These are phyloP conservation scores for Lachancea meyersii DNA, from an alignment of 805 yeast genomes.

Conservation along the genomic window DNA sequence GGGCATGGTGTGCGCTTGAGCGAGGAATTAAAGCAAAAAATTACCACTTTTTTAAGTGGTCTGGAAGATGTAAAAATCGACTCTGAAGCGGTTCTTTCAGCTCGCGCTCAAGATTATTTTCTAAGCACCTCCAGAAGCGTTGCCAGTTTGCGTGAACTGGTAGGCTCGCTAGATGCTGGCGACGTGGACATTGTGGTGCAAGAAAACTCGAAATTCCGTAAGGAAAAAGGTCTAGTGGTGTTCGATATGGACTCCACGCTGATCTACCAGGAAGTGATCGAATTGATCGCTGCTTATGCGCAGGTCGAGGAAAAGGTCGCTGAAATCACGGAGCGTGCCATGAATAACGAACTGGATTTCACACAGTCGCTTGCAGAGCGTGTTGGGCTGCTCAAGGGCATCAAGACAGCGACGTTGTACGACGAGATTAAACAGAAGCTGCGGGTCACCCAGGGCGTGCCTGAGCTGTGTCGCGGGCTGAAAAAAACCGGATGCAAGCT, in stretches of 20 bases:
- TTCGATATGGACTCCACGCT: slow-evolving; percentile 98
- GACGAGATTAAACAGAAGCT: slow-evolving; percentile 67
- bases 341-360: slow-evolving; percentile 96
- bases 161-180: neutral
- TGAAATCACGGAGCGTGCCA: slow-evolving; percentile 84
- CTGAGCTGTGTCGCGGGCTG: slow-evolving; percentile 58
- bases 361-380: slow-evolving; percentile 70
- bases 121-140: neutral
- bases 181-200: slow-evolving; percentile 25
- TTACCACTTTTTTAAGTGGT: neutral
- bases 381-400: slow-evolving; percentile 76
- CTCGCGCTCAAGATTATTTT: slow-evolving; percentile 16
- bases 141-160: neutral
- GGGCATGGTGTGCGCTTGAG: slow-evolving; percentile 12
- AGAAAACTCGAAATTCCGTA: slow-evolving; percentile 19
- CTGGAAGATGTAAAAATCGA: slow-evolving; percentile 5
- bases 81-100: slow-evolving; percentile 11
- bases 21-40: slow-evolving; percentile 1
- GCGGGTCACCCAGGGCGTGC: slow-evolving; percentile 78
- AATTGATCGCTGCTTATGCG: slow-evolving; percentile 91
- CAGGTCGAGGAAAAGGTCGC: slow-evolving; percentile 82
- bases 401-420: slow-evolving; percentile 67
- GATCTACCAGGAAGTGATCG: slow-evolving; percentile 94
- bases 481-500: slow-evolving; percentile 55
- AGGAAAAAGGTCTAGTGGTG: slow-evolving; percentile 52